Percentiles rank a stretch among this genome's conserved stretches.
phyloP scores from a whole-genome alignment of 2,329 filamentous ascomycete genomes.

The Botrytis aclada region DNA sequence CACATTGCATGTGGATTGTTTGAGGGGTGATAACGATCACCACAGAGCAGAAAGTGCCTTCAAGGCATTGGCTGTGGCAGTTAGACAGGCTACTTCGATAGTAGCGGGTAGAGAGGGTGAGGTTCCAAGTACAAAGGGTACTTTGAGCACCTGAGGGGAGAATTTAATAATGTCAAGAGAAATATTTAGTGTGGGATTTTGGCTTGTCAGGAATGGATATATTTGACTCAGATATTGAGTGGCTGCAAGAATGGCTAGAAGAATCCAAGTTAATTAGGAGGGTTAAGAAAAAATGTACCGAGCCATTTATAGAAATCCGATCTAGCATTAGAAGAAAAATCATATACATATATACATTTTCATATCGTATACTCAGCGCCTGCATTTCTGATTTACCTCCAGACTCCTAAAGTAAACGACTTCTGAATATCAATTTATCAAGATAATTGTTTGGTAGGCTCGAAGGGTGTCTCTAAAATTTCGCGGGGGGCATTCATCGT shows the following conservation, averaged over 20 bases:
- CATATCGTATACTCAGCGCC: not conserved
- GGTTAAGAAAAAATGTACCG: not conserved
- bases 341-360: not conserved
- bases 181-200: not conserved
- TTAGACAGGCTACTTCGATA: conserved; percentile 70
- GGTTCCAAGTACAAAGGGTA: conserved; percentile 94
- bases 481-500: conserved; percentile 13
- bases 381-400: not conserved
- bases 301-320: not conserved
- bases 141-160: conserved; percentile 58
- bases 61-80: conserved; percentile 88
- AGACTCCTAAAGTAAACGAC: not conserved
- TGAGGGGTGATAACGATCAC: conserved; percentile 90
- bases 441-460: not conserved
- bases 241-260: not conserved
- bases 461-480: conserved; percentile 1
- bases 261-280: no score
- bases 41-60: conserved; percentile 95
- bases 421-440: not conserved
- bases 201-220: not conserved
- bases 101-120: conserved; percentile 83
- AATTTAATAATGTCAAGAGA: not conserved
- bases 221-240: not conserved
- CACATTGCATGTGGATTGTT: conserved; percentile 92
- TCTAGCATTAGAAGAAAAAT: not conserved